Evolutionary conservation across 306 rosid species (phyloP), one percentile per base, ranked within the genome.

Genomic region (Macrotyloma uniflorum): DNA sequence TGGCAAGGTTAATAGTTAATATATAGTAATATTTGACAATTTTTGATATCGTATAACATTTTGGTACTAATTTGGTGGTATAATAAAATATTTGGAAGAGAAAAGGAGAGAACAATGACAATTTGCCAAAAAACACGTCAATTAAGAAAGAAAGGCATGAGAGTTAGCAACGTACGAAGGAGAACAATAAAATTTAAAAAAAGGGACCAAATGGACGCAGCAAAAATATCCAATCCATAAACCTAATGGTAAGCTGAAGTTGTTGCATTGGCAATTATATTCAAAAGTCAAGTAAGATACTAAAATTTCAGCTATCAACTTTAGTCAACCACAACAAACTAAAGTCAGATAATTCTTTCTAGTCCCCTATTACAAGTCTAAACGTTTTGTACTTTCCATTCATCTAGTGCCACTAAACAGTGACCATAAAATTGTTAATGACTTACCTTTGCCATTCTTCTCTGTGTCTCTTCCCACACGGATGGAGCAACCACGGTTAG

Each of bases 401-500:
- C 42, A 30, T 22, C 43, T 16, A 62, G 42, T 13, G 11, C 10
- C 66, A 59, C 43, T 61, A 61, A 67, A 7, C 23, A 32, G 45
- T 7, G 24, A 30, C 47, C 68, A 49, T 3, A 26, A 33, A 57
- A 40, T 43, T 24, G 49, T 67, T 63, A 69, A 45, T 57, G 75
- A 67, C 57, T 23, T 75, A 93, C 99, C 99, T 93, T 96, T 96
- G 75, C 97, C 98, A 46, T 85, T 63, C 85, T 90, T 83, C 90
- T 93, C 96, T 5, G 98, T 96, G 73, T 90, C 97, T 42, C 98
- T 91, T 36, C 99, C 99, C 76, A 96, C 99, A 83, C 99, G 99
- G 79, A 96, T 90, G 4, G 99, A 96, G 89, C 96, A 90, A 70
- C 99, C 97, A 42, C 99, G 98, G 75, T 96, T 96, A 78, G 99